Conservation (phyloP, 805 yeast genomes). For the Pichia eremophila region DNA sequence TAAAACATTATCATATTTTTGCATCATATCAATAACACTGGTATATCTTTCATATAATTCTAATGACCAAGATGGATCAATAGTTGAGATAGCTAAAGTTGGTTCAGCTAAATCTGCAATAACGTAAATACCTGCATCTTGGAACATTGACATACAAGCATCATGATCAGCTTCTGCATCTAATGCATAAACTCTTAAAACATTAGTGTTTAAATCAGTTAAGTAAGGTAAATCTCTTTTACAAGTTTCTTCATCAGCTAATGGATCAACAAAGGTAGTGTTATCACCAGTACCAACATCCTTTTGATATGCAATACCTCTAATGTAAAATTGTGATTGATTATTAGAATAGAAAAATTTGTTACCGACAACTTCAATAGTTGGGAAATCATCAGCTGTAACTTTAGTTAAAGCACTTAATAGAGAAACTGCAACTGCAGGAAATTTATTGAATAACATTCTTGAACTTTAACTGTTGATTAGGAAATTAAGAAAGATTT, state of each 20-base stretch:
- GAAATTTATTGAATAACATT: conserved; percentile 29
- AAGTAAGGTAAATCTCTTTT: conserved; percentile 68
- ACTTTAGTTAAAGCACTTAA: conserved; percentile 13
- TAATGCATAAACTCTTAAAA: conserved; percentile 68
- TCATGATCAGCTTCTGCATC: conserved; percentile 56
- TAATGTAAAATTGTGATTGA: conserved; percentile 70
- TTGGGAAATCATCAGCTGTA: conserved; percentile 41
- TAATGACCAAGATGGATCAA: conserved; percentile 52
- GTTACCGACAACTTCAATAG: conserved; percentile 67
- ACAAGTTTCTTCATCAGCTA: conserved; percentile 54
- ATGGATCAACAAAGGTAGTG: conserved; percentile 53
- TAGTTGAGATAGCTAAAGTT: conserved; percentile 50
- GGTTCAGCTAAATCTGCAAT: conserved; percentile 76
- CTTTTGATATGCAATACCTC: conserved; percentile 75
- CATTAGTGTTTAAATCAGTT: conserved; percentile 55
- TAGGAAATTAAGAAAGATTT: too few species aligned
- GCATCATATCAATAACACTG: conserved; percentile 57
- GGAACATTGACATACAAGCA: conserved; percentile 55
- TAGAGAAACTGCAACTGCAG: conserved; percentile 21
- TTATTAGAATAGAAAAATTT: conserved; percentile 69
- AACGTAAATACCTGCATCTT: conserved; percentile 71
- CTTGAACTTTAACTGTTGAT: neutral
- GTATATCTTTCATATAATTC: conserved; percentile 61
- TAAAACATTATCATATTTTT: conserved; percentile 58
- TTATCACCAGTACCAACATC: conserved; percentile 43